Base-by-base conservation (phyloP, 306 rosid species). In the Mimosa pudica region DNA sequence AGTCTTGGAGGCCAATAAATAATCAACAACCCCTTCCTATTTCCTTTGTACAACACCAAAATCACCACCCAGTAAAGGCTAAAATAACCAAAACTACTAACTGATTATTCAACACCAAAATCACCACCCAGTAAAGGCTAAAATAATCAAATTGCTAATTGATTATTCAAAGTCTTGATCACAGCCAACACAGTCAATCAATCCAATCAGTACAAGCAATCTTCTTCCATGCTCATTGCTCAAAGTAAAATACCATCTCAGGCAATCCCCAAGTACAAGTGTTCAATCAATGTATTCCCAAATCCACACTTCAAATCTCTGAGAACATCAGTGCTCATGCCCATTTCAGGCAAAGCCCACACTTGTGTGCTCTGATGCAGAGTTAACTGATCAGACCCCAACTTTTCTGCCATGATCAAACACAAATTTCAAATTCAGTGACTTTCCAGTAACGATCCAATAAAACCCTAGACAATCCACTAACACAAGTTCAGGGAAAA, bases 181-280 rank as follows among this genome's bases (percentile, higher is more conserved):
- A 80, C 86, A 84, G 52, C 48, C 72, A 66, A 84, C 73, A 66
- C 67, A 79, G 79, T 35, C 65, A 85, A 71, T 62, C 71, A 77
- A 81, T 79, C 82, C 71, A 77, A 81, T 79, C 82, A 69, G 58
- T 86, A 87, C 49, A 88, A 36, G 73, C 93, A 92, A 86, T 89
- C 92, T 85, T 89, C 87, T 89, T 91, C 98, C 94, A 89, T 89
- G 87, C 85, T 55, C 61, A 55, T 88, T 89, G 87, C 85, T 55
- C 30, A 55, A 60, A 20, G 82, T 70, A 65, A 76, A 78, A 73
- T 81, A 86, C 81, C 84, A 88, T 81, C 83, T 80, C 81, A 88
- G 67, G 85, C 88, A 81, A 84, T 83, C 84, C 74, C 82, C 80
- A 68, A 90, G 84, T 81, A 76, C 77, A 84, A 85, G 77, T 86